Base-by-base conservation (phyloP, 192 early-diverging fungal species). In the Coemansia furcata region DNA sequence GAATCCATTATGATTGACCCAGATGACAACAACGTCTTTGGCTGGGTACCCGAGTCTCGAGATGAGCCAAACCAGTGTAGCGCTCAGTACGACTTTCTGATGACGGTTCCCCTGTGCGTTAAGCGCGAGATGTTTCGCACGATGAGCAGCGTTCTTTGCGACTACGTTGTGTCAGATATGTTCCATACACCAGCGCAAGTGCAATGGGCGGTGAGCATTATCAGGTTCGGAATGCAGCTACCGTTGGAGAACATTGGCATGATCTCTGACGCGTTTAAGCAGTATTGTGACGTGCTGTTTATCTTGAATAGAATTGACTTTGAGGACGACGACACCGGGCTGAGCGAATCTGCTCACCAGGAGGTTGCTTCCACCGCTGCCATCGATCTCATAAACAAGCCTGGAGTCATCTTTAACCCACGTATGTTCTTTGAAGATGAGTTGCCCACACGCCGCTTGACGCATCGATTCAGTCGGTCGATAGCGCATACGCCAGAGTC, bases 201-300 rank as follows among this genome's bases (percentile, higher is more conserved):
- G 59, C 74, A 66, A 7, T 82, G 79, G 79, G 79, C 65, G 23
- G 52, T 67, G 30, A 72, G 60, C n/a, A 63, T 77, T 6, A 65
- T 77, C 52, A 69, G 61, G 66, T 47, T 82, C 26, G 79, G 79
- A n/a, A 29, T 82, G 65, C 79, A 82, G 67, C 60, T 82, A 21
- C 79, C 79, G 42, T 4, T 77, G 2, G 74, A 82, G 43, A 65
- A 77, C 39, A 47, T 77, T 2, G 61, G 55, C 47, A 36, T 75
- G 29, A 65, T 72, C 19, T 32, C 65, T 8, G 64, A 65, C 11
- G 79, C 79, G 15, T 74, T 77, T 38, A 69, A 69, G 39, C 54
- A 77, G 47, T 77, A 77, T 68, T 77, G 68, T 37, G 66, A 82
- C 37, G 46, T 76, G 11, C 40, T 77, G 2, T 77, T 77, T 36